These are phyloP conservation scores for Hirschfeldia incana DNA, from an alignment of 345 rosid species.

Conservation along the genomic window DNA sequence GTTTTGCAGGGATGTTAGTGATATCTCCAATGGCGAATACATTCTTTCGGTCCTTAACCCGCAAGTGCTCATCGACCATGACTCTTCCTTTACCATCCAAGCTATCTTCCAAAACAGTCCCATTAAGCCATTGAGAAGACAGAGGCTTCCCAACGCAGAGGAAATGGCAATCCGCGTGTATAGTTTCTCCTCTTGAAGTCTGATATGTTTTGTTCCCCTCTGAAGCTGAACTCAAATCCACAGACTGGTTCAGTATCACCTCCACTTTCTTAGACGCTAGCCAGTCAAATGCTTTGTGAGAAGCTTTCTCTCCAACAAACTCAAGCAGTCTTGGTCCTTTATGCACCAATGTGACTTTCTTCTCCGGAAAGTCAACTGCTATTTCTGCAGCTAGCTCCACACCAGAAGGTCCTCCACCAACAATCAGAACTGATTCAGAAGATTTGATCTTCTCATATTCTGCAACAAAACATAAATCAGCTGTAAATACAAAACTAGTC, in stretches of 20 bases:
- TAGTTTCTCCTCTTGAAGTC: conserved; percentile 64
- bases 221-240: conserved; percentile 54
- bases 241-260: conserved; percentile 64
- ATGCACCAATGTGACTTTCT: conserved; percentile 77
- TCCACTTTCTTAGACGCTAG: conserved; percentile 65
- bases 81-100: conserved; percentile 67
- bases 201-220: conserved; percentile 48
- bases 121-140: conserved; percentile 68
- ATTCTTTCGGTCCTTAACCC: conserved; percentile 54
- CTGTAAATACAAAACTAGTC: not conserved
- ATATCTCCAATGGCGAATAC: conserved; percentile 81
- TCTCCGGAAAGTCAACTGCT: conserved; percentile 74
- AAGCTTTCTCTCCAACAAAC: conserved; percentile 70
- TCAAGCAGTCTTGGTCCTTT: conserved; percentile 80
- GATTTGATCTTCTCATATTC: conserved; percentile 74
- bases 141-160: conserved; percentile 65
- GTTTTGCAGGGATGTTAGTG: conserved; percentile 51
- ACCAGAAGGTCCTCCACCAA: conserved; percentile 96
- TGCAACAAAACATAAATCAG: conserved; percentile 30
- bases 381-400: conserved; percentile 94
- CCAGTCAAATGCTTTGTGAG: conserved; percentile 67
- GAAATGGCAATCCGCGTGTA: conserved; percentile 77
- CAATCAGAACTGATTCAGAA: conserved; percentile 66
- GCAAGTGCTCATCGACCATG: conserved; percentile 68
- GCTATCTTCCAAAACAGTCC: conserved; percentile 52